phyloP scores from a whole-genome alignment of 129 eudicot species.

The Centella asiatica region DNA sequence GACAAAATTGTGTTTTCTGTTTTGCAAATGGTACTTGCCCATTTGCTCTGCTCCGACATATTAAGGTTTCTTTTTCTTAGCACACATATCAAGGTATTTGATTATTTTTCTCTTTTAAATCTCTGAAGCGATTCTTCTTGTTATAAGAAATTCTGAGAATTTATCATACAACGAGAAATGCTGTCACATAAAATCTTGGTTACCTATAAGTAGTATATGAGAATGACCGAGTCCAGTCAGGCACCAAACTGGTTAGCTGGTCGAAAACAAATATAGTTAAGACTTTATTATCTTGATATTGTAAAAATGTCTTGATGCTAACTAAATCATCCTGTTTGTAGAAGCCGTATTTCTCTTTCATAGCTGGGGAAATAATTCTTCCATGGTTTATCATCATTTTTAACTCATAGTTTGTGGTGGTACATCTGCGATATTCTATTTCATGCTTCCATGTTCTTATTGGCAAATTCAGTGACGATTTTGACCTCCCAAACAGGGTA shows the following conservation, averaged over 20 bases:
- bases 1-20: not conserved
- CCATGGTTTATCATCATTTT: not conserved
- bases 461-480: not conserved
- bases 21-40: not conserved
- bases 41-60: not conserved
- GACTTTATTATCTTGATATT: not conserved
- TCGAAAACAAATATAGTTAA: no score
- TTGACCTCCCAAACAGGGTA: slow-evolving; percentile 43
- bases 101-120: no score
- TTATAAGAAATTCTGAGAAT: no score
- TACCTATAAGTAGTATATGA: no score
- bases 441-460: not conserved
- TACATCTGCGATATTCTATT: not conserved
- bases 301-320: no score
- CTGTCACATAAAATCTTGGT: no score
- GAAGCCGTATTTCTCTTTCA: not conserved
- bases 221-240: no score
- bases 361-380: not conserved
- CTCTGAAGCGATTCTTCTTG: no score
- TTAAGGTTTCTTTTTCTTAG: not conserved
- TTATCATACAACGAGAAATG: no score
- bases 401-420: not conserved
- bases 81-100: no score
- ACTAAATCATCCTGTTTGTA: not conserved
- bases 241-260: not conserved